These are phyloP conservation scores for Acrocalymma vagum DNA, from an alignment of 2,329 filamentous ascomycete genomes.

Conservation along the genomic window DNA sequence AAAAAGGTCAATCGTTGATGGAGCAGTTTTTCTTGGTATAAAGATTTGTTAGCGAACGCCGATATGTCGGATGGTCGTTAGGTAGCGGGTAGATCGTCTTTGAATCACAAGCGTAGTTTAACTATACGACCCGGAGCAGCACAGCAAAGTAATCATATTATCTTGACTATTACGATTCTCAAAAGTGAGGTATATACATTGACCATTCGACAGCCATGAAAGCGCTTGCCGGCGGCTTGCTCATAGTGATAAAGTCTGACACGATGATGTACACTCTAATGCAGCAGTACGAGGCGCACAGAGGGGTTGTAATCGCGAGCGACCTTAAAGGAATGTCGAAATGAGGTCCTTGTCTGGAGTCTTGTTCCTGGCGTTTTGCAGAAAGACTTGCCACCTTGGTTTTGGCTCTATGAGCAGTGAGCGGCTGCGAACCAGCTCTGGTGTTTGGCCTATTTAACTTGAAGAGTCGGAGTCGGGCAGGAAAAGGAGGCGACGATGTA, in stretches of 20 bases:
- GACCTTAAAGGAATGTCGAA: slow-evolving; percentile 7
- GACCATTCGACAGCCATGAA: slow-evolving; percentile 8
- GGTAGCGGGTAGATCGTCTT: too few species aligned
- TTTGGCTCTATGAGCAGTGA: slow-evolving; percentile 1
- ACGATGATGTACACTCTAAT: slow-evolving; percentile 6
- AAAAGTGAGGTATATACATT: slow-evolving; percentile 9
- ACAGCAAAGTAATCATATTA: too few species aligned
- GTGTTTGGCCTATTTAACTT: not conserved
- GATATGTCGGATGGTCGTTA: too few species aligned
- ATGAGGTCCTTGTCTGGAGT: slow-evolving; percentile 11
- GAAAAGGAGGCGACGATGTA: not conserved
- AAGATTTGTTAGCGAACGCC: too few species aligned
- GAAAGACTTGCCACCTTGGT: slow-evolving; percentile 5
- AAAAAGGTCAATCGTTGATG: too few species aligned
- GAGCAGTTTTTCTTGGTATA: too few species aligned
- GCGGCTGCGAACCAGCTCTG: not conserved
- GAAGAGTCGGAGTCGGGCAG: not conserved
- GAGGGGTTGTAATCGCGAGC: slow-evolving; percentile 2
- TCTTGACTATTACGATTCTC: too few species aligned
- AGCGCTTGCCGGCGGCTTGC: slow-evolving; percentile 5
- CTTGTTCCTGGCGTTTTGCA: slow-evolving; percentile 12
- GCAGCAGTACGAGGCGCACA: slow-evolving; percentile 7
- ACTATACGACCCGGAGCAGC: too few species aligned
- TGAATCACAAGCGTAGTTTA: too few species aligned
- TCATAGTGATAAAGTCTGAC: slow-evolving; percentile 7